Evolutionary conservation across 257 asterid genomes (phyloP).

Genomic region (Ehretia macrophylla): DNA sequence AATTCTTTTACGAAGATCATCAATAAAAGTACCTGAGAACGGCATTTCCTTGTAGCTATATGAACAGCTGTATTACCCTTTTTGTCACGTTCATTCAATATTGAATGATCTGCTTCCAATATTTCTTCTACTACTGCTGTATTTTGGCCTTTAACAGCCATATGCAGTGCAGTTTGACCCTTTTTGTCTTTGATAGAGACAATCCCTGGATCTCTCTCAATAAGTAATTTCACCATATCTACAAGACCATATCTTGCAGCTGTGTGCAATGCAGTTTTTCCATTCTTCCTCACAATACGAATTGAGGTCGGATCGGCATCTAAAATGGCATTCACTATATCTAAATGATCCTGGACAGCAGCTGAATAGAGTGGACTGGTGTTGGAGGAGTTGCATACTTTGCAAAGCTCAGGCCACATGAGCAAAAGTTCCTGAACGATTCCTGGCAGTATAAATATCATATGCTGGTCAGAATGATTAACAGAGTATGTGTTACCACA

Average conservation of each 20-base stretch:
- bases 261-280: constrained; percentile 86
- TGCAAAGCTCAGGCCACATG: constrained; percentile 93
- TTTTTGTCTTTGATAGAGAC: constrained; percentile 81
- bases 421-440: constrained; percentile 55
- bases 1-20: background rate
- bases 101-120: constrained; percentile 66
- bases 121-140: constrained; percentile 68
- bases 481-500: too few relatives aligned
- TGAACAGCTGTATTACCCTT: constrained; percentile 93
- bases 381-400: constrained; percentile 77
- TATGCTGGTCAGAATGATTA: background rate
- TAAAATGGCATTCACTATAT: constrained; percentile 76
- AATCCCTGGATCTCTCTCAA: constrained; percentile 68
- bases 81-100: constrained; percentile 81
- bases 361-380: constrained; percentile 97
- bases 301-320: constrained; percentile 66
- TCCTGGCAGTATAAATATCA: constrained; percentile 35
- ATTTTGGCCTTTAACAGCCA: constrained; percentile 98
- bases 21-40: constrained; percentile 56
- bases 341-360: constrained; percentile 68
- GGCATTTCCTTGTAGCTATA: constrained; percentile 85
- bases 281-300: constrained; percentile 80
- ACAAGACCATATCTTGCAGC: constrained; percentile 82
- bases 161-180: constrained; percentile 97
- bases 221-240: constrained; percentile 65